phyloP scores from a whole-genome alignment of 768 basidiomycete species.

The Multifurca ochricompacta region DNA sequence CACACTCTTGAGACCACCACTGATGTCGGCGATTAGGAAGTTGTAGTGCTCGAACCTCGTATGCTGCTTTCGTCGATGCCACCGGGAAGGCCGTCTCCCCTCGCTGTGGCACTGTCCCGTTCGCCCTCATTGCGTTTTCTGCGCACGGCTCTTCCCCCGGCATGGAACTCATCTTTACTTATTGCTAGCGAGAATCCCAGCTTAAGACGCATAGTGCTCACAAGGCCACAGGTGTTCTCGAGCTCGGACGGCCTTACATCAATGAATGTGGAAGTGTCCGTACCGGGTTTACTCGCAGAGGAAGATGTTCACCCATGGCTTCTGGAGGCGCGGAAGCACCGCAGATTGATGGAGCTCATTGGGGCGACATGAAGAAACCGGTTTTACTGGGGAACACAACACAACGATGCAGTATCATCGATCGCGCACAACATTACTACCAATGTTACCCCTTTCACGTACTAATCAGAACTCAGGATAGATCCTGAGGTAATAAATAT shows the following conservation, averaged over 20 bases:
- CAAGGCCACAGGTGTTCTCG: not conserved
- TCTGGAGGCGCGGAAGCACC: conserved; percentile 7
- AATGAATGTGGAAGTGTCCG: not conserved
- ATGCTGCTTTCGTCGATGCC: not conserved
- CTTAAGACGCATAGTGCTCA: conserved; percentile 8
- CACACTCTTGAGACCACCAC: not conserved
- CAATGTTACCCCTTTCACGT: not conserved
- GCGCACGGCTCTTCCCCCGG: not conserved
- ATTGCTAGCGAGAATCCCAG: conserved; percentile 5
- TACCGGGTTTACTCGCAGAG: not conserved
- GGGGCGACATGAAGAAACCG: not conserved
- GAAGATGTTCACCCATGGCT: conserved; percentile 5
- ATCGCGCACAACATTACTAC: not conserved
- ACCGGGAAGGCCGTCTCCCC: not conserved
- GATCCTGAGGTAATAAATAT: no score
- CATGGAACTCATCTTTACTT: conserved; percentile 11
- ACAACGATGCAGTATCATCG: not conserved
- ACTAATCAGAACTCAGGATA: no score
- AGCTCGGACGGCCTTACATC: not conserved
- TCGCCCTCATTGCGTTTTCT: conserved; percentile 6
- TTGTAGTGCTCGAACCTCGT: not conserved
- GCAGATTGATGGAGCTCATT: conserved; percentile 6
- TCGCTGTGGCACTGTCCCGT: conserved; percentile 11
- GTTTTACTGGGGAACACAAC: not conserved
- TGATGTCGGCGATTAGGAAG: not conserved